phyloP scores from a whole-genome alignment of 305 asterid species.

The Fraxinus xanthoxyloides region DNA sequence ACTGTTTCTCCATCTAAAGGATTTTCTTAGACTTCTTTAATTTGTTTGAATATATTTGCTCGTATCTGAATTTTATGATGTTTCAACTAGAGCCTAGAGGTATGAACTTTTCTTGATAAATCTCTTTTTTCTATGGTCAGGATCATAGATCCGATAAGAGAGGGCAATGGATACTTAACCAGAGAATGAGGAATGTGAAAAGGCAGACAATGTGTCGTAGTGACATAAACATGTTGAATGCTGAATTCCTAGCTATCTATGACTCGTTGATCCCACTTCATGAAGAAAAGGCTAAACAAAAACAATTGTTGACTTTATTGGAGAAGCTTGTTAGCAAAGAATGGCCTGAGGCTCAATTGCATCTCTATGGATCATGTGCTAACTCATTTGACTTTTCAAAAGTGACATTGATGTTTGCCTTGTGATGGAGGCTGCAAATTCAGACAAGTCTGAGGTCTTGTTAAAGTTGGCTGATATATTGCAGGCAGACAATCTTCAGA shows the following conservation, averaged over 20 bases:
- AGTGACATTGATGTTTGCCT: slow-evolving; percentile 94
- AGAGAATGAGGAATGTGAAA: slow-evolving; percentile 63
- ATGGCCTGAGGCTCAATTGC: slow-evolving; percentile 81
- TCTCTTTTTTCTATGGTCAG: slow-evolving; percentile 38
- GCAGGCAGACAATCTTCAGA: slow-evolving; percentile 65
- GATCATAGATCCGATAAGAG: slow-evolving; percentile 83
- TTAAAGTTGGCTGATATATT: slow-evolving; percentile 81
- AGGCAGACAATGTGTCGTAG: slow-evolving; percentile 50
- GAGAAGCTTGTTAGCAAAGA: slow-evolving; percentile 66
- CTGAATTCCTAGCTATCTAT: slow-evolving; percentile 58
- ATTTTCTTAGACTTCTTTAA: not conserved
- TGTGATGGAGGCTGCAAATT: slow-evolving; percentile 50
- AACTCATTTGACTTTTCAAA: slow-evolving; percentile 89
- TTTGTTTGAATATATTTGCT: slow-evolving; percentile 5
- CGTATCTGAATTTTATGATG: not conserved
- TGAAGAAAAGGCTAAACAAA: slow-evolving; percentile 88
- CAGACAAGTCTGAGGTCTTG: slow-evolving; percentile 65
- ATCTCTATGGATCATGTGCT: slow-evolving; percentile 93
- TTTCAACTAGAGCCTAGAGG: not conserved
- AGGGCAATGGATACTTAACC: slow-evolving; percentile 72
- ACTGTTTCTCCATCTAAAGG: not conserved
- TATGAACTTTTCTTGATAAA: slow-evolving; percentile 2
- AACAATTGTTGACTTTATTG: slow-evolving; percentile 55
- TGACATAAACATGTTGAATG: slow-evolving; percentile 51
- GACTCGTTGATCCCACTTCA: slow-evolving; percentile 79